Evolutionary conservation across 2,329 filamentous ascomycete species (phyloP), one percentile per base, ranked within the genome.

Genomic region (Scorias spongiosa): DNA sequence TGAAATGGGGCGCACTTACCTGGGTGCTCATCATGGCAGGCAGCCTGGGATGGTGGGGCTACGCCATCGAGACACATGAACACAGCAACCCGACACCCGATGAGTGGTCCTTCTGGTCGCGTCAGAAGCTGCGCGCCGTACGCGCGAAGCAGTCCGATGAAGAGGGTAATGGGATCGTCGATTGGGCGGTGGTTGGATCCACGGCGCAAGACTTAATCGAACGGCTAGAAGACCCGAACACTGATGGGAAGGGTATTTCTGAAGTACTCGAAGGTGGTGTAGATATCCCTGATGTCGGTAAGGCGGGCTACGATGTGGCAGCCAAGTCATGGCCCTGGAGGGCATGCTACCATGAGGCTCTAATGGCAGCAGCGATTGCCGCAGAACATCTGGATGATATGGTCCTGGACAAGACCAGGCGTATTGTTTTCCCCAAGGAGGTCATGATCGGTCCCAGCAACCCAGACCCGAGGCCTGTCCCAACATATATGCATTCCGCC

Each of bases 391-490:
- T 93, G 18, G 84, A 94, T 50, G 82, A 81, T 40, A 86, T 80
- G 72, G 70, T 93, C 12, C 69, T 73, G 38, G 86, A 93, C 61
- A 76, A 64, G 39, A 80, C 72, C 8, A 71, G 78, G 49, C 14
- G 17, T 10, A 64, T 81, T 20, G 72, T 81, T 28, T 89, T 84
- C 51, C 78, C 84, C 0, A 73, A 75, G 5, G 78, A 84, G 39
- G 78, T 81, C 48, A 76, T 95, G 43, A 72, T 83, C 41, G 87
- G 87, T 0, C 84, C 86, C 1, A 86, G 84, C 3, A 95, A 95
- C 59, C 85, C 84, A 1, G 71, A 78, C 45, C 87, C 87, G 1
- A 76, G 73, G 51, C 84, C 85, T 0, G 72, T 87, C 36, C 78
- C 81, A 0, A 71, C 75, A 1, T 78, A 78, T 10, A 72, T 75